Conservation (phyloP, 1,284 basidiomycete species). For the Gymnopus androsaceus region DNA sequence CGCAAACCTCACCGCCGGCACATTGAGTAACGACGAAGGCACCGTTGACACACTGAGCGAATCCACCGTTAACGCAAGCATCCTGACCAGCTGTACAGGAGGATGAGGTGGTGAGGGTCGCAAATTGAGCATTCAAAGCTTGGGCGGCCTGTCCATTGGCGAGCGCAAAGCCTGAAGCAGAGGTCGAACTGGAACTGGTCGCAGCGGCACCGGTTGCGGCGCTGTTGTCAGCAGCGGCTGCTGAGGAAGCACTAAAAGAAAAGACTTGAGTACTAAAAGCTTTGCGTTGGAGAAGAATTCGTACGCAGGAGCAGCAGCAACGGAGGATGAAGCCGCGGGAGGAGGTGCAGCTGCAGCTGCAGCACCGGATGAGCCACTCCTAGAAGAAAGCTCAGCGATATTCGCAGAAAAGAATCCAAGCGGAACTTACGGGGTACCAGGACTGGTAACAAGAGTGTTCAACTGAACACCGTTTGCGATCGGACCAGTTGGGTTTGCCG, state of each 20-base stretch:
- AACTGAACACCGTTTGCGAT: conserved; percentile 47
- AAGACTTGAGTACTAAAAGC: no score
- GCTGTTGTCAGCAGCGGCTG: conserved; percentile 24
- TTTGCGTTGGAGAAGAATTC: no score
- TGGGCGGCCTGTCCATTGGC: conserved; percentile 28
- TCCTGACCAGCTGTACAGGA: conserved; percentile 24
- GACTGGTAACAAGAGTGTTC: conserved; percentile 1
- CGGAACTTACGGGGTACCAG: neutral
- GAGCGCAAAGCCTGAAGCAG: neutral
- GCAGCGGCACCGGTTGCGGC: neutral
- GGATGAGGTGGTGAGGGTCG: conserved; percentile 21
- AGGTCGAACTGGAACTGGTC: neutral
- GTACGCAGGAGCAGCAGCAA: conserved; percentile 14
- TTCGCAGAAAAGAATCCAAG: neutral
- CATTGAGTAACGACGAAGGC: conserved; percentile 47
- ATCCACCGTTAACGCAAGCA: conserved; percentile 27
- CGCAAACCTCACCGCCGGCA: conserved; percentile 42
- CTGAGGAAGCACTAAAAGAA: conserved; percentile 10
- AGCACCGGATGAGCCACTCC: conserved; percentile 5
- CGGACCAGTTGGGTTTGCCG: conserved; percentile 45
- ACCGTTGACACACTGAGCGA: conserved; percentile 42
- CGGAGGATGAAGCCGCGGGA: conserved; percentile 19
- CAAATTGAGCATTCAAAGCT: conserved; percentile 28
- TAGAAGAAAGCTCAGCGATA: neutral
- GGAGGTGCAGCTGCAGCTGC: conserved; percentile 1